Evolutionary conservation across 2,329 filamentous ascomycete species (phyloP).

Genomic region (Raffaelea albimanens): DNA sequence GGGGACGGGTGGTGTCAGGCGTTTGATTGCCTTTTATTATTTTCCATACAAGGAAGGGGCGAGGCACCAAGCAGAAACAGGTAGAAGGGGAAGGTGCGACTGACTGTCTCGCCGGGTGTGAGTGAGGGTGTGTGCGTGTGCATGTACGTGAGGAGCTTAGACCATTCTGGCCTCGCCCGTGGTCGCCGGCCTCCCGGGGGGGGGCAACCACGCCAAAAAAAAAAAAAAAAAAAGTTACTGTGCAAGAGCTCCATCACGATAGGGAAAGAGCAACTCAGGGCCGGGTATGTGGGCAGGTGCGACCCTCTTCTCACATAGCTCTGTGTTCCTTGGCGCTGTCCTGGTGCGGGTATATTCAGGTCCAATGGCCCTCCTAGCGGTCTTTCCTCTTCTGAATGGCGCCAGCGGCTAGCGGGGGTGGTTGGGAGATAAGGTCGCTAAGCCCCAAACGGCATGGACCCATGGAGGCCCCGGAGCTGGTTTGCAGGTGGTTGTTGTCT

Average conservation of each 20-base stretch:
- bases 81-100: not conserved
- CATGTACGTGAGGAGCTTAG: not conserved
- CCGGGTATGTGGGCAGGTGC: not conserved
- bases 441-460: not conserved
- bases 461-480: not conserved
- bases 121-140: too few relatives aligned
- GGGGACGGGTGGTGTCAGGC: not conserved
- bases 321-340: not conserved
- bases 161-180: not conserved
- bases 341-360: not conserved
- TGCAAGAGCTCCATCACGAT: not conserved
- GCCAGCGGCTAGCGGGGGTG: not conserved
- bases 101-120: too few relatives aligned
- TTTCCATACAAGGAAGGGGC: not conserved
- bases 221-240: too few relatives aligned
- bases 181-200: not conserved
- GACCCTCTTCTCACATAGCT: not conserved
- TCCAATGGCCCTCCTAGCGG: not conserved
- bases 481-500: too few relatives aligned
- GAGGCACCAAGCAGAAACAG: not conserved
- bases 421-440: slow-evolving; percentile 1
- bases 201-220: not conserved
- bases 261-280: not conserved
- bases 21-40: not conserved
- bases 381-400: not conserved